Percentiles rank a stretch among this genome's conserved stretches.
Evolutionary conservation across 2,329 filamentous ascomycete species (phyloP).

Genomic region (Thelonectria olida): DNA sequence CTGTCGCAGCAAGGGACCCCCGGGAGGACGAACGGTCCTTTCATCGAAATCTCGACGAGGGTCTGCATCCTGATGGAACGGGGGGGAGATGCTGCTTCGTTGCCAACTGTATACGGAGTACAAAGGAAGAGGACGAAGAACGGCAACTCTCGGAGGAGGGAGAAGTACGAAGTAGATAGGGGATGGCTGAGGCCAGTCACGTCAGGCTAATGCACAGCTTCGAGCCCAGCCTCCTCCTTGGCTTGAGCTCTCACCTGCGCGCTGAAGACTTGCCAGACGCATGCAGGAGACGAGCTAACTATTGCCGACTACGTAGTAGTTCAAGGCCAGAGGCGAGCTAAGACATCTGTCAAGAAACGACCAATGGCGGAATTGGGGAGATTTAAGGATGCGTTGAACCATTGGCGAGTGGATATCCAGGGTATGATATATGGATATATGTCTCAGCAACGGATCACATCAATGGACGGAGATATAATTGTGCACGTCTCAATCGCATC

Average conservation of each 20-base stretch:
- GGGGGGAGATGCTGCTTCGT: background rate
- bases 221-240: constrained; percentile 4
- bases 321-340: background rate
- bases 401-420: background rate
- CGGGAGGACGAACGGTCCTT: constrained; percentile 27
- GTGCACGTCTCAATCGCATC: too few species aligned
- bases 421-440: background rate
- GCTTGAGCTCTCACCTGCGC: background rate
- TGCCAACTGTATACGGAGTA: background rate
- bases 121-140: too few species aligned
- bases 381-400: background rate
- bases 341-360: background rate
- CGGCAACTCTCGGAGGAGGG: background rate
- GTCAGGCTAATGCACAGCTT: background rate
- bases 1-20: constrained; percentile 23
- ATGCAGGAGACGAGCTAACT: constrained; percentile 7
- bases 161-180: background rate
- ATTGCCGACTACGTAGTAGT: background rate
- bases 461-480: background rate
- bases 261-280: background rate
- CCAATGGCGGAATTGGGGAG: constrained; percentile 1
- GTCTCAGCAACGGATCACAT: background rate
- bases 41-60: constrained; percentile 20
- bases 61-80: constrained; percentile 6
- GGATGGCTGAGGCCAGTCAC: background rate